A percentile compares a stretch with the other conserved stretches of the same genome.
phyloP scores from a whole-genome alignment of 306 rosid species.

The Hippophae gyantsensis region DNA sequence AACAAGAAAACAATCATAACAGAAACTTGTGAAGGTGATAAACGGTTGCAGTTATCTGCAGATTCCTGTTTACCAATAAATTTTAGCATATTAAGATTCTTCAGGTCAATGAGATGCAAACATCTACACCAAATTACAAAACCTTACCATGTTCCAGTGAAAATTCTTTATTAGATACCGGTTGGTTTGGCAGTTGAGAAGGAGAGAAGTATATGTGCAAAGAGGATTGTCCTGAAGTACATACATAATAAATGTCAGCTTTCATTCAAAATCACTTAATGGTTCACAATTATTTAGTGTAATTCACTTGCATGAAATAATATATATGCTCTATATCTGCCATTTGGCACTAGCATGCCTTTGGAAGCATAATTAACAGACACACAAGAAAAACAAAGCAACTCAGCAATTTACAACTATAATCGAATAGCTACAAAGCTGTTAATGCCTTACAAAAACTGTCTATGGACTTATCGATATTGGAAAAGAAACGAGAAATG shows the following conservation, averaged over 20 bases:
- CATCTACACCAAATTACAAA: conserved; percentile 6
- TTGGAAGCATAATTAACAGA: too few relatives aligned
- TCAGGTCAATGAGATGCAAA: not conserved
- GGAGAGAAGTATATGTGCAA: conserved; percentile 34
- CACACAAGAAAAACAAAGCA: too few relatives aligned
- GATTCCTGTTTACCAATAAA: not conserved
- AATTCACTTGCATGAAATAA: not conserved
- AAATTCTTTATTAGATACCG: conserved; percentile 25
- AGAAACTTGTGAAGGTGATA: conserved; percentile 3
- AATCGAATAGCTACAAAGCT: too few relatives aligned
- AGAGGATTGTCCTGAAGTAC: conserved; percentile 33
- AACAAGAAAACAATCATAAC: not conserved
- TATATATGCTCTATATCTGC: not conserved
- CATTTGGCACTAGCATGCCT: not conserved
- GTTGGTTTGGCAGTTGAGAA: conserved; percentile 27
- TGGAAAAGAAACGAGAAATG: too few relatives aligned
- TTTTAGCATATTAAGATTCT: not conserved
- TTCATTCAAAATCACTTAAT: conserved; percentile 4
- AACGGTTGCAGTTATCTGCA: not conserved
- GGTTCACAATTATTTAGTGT: not conserved
- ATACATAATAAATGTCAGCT: conserved; percentile 4
- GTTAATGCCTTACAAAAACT: too few relatives aligned
- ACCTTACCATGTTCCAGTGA: conserved; percentile 32
- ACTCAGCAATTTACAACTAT: too few relatives aligned
- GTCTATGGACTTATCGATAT: too few relatives aligned